Conservation (phyloP, 2,329 filamentous ascomycete species). For the Dactylonectria estremocensis region DNA sequence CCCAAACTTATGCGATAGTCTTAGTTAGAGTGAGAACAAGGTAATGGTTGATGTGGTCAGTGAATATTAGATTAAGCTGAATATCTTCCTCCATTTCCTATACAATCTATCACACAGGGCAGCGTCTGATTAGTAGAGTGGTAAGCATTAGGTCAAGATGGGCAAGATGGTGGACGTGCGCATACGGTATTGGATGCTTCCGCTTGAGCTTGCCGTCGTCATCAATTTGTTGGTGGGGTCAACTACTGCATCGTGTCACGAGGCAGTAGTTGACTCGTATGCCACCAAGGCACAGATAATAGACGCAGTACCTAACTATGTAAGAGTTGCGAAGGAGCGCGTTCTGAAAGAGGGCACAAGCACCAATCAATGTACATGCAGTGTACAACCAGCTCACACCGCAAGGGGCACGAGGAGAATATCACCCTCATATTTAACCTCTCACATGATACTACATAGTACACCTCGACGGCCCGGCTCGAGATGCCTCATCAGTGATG, state of each 20-base stretch:
- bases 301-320: not conserved
- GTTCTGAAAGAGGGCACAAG: not conserved
- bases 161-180: not conserved
- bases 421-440: constrained; percentile 10
- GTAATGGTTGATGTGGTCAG: not conserved
- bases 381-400: constrained; percentile 9
- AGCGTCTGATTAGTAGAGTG: not conserved
- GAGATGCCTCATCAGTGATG: constrained; percentile 11
- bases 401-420: not conserved
- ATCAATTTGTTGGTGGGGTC: not conserved
- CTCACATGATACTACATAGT: constrained; percentile 11
- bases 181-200: not conserved
- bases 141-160: not conserved
- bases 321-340: not conserved
- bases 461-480: constrained; percentile 11
- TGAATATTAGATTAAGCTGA: not conserved
- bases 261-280: not conserved
- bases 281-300: not conserved
- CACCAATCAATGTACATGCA: not conserved
- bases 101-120: not conserved
- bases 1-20: too few species aligned
- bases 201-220: not conserved
- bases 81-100: too few species aligned
- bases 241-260: not conserved
- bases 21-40: too few species aligned